A percentile compares a stretch with the other conserved stretches of the same genome.
phyloP scores from a whole-genome alignment of 2,329 filamentous ascomycete genomes.

The Pseudogymnoascus destructans region DNA sequence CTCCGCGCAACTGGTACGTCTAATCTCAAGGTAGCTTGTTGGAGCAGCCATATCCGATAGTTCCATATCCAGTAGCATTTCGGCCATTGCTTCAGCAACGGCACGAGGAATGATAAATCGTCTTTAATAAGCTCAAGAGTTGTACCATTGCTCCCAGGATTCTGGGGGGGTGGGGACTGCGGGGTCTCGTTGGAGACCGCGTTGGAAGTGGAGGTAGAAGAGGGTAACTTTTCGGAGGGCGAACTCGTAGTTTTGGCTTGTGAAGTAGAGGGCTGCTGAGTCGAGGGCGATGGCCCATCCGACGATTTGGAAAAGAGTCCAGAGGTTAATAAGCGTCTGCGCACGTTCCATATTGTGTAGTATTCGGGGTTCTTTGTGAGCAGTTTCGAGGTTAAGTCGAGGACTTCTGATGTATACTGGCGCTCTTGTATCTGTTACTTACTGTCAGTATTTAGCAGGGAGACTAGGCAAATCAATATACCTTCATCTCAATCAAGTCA shows the following conservation, averaged over 20 bases:
- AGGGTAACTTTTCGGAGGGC: slow-evolving; percentile 48
- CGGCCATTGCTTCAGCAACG: slow-evolving; percentile 70
- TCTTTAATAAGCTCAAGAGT: slow-evolving; percentile 46
- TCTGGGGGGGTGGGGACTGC: slow-evolving; percentile 34
- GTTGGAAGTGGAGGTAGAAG: slow-evolving; percentile 43
- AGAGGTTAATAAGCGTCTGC: slow-evolving; percentile 48
- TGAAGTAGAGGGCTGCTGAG: slow-evolving; percentile 40
- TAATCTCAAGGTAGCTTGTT: slow-evolving; percentile 54
- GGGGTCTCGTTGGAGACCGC: slow-evolving; percentile 39
- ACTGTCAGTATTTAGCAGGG: slow-evolving; percentile 14
- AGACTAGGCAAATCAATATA: slow-evolving; percentile 25
- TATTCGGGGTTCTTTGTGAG: slow-evolving; percentile 72
- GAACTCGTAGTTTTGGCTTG: slow-evolving; percentile 42
- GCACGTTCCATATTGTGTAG: slow-evolving; percentile 84
- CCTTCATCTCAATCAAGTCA: slow-evolving; percentile 51
- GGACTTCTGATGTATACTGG: slow-evolving; percentile 36
- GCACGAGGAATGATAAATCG: slow-evolving; percentile 73
- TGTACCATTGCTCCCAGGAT: slow-evolving; percentile 39
- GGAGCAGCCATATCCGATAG: slow-evolving; percentile 74
- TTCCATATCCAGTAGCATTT: slow-evolving; percentile 99
- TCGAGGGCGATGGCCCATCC: slow-evolving; percentile 40
- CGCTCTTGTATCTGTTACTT: slow-evolving; percentile 20
- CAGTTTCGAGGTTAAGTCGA: slow-evolving; percentile 58
- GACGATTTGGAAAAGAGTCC: slow-evolving; percentile 40
- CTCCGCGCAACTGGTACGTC: slow-evolving; percentile 40